These are phyloP conservation scores for Candida berthetii DNA, from an alignment of 805 yeast genomes.

Conservation along the genomic window DNA sequence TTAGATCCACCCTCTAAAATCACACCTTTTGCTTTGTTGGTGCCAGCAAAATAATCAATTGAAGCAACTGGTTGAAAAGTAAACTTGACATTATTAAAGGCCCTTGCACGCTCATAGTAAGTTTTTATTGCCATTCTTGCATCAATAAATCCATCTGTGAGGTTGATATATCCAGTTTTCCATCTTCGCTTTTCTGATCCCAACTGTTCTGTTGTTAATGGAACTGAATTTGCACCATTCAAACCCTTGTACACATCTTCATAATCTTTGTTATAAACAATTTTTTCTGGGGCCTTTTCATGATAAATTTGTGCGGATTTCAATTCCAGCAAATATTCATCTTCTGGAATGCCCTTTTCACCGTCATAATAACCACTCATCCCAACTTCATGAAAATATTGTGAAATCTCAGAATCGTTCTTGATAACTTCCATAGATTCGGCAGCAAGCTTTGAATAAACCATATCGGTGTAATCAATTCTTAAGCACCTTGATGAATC, in stretches of 20 bases:
- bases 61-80: slow-evolving; percentile 8
- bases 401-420: slow-evolving; percentile 5
- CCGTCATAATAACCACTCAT: slow-evolving; percentile 9
- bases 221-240: not conserved
- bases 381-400: slow-evolving; percentile 9
- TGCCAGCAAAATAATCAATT: slow-evolving; percentile 3
- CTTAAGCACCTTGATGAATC: slow-evolving; percentile 11
- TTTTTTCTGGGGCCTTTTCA: not conserved
- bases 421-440: slow-evolving; percentile 5
- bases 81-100: slow-evolving; percentile 2
- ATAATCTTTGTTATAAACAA: not conserved
- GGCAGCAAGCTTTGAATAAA: slow-evolving; percentile 6
- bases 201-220: not conserved
- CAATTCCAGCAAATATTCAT: not conserved
- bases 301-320: not conserved
- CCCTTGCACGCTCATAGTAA: slow-evolving; percentile 9
- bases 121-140: slow-evolving; percentile 7
- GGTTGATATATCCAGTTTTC: slow-evolving; percentile 10
- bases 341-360: not conserved
- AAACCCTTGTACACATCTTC: slow-evolving; percentile 3
- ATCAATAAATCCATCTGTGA: slow-evolving; percentile 9
- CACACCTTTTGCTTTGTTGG: slow-evolving; percentile 5
- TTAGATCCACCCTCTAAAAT: slow-evolving; percentile 5
- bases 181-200: slow-evolving; percentile 4
- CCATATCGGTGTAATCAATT: slow-evolving; percentile 6